Base-by-base conservation (phyloP, 306 rosid genomes). In the Dryas octopetala region DNA sequence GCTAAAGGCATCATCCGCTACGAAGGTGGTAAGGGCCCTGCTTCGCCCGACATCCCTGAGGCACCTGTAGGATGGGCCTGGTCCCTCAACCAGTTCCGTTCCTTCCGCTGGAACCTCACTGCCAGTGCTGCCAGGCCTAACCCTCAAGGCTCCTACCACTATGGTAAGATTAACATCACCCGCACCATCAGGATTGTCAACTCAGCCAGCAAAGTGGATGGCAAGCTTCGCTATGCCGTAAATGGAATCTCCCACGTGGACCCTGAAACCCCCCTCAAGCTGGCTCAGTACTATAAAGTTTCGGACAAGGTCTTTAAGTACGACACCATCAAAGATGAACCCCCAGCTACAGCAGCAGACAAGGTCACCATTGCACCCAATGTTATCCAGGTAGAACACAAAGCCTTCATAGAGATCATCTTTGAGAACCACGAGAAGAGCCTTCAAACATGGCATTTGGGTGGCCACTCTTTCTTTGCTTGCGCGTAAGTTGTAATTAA, bases 61-160 rank as follows among this genome's bases (percentile, higher is more conserved):
- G 90, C 89, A 3, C 98, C 97, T 0, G 83, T 66, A 0, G 98
- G 98, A 7, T 90, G 96, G 97, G 96, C 95, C 1, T 91, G 96
- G 98, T 94, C 97, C 23, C 89, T 94, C 9, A 91, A 94, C 48
- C 98, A 94, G 53, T 94, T 87, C 49, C 88, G 93, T 4, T 78
- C 98, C 1, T 91, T 90, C 62, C 89, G 91, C 0, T 94, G 97
- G 98, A 94, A 94, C 78, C 85, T 94, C 1, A 91, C 98, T 0
- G 86, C 98, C 4, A 88, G 91, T 46, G 98, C 98, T n/a, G 98
- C 98, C 0, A 88, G 97, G 71, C 98, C 97, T 7, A 94, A 94
- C 57, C 97, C 98, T 23, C 98, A 94, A 26, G 98, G 98, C 2
- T 91, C 97, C 0, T 94, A 82, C 82, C 91, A 90, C 50, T 94